Evolutionary conservation across 305 asterid genomes (phyloP).

Genomic region (Ajuga reptans): DNA sequence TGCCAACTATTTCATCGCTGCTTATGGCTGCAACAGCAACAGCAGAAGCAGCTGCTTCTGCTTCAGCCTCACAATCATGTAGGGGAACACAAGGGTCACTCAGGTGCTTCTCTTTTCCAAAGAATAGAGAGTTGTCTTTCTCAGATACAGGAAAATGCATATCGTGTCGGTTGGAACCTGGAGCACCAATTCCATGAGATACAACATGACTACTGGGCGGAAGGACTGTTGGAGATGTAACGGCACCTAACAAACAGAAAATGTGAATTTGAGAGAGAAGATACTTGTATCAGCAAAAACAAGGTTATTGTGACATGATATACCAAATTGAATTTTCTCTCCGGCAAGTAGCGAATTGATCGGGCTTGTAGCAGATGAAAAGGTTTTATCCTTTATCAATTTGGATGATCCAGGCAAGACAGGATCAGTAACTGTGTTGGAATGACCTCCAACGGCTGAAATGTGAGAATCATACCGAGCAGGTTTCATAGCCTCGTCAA

Average conservation of each 20-base stretch:
- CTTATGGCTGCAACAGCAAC: constrained; percentile 90
- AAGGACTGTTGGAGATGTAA: constrained; percentile 76
- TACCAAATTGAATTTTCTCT: constrained; percentile 96
- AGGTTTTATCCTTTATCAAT: constrained; percentile 53
- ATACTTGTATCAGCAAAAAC: not conserved
- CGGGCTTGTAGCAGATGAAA: constrained; percentile 70
- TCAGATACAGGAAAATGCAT: constrained; percentile 47
- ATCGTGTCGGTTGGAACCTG: constrained; percentile 72
- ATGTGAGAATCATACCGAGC: constrained; percentile 50
- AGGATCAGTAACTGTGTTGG: constrained; percentile 48
- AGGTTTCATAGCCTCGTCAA: constrained; percentile 87
- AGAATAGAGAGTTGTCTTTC: constrained; percentile 49
- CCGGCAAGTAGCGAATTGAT: constrained; percentile 89
- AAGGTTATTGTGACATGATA: not conserved
- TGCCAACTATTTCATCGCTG: constrained; percentile 58
- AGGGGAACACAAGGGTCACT: constrained; percentile 44
- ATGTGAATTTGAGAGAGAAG: not conserved
- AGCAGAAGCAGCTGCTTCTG: constrained; percentile 96
- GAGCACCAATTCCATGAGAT: constrained; percentile 68
- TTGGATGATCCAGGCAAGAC: constrained; percentile 50
- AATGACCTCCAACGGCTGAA: constrained; percentile 60
- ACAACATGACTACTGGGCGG: constrained; percentile 60
- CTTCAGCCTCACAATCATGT: constrained; percentile 80
- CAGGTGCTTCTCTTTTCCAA: constrained; percentile 54
- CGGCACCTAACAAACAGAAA: constrained; percentile 55